phyloP scores from a whole-genome alignment of 495 filamentous ascomycete genomes.

The Xylaria telfairii region DNA sequence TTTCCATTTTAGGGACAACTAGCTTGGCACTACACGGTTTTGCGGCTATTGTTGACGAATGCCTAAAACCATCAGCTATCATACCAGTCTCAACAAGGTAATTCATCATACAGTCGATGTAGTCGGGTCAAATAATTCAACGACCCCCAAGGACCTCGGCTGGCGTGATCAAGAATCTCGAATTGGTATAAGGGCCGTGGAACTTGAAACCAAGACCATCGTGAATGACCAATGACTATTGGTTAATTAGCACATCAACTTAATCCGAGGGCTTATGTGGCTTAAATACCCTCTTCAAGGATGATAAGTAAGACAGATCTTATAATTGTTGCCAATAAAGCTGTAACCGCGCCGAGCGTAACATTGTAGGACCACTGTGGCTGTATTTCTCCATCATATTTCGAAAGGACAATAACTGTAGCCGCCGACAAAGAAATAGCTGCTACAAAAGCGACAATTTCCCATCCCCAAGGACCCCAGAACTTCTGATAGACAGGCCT shows the following conservation, averaged over 20 bases:
- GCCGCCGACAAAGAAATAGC: not conserved
- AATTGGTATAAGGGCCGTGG: not conserved
- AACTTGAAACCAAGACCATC: slow-evolving; percentile 3
- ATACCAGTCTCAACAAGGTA: not conserved
- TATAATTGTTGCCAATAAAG: not conserved
- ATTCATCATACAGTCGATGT: not conserved
- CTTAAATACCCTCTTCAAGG: not conserved
- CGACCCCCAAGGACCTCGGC: not conserved
- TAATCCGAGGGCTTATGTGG: not conserved
- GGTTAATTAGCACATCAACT: not conserved
- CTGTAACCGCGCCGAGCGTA: not conserved
- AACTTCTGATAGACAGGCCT: not conserved
- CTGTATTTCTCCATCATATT: not conserved
- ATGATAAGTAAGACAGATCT: not conserved
- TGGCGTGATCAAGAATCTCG: not conserved
- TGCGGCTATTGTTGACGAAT: not conserved
- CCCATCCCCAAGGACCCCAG: not conserved
- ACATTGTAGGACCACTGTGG: not conserved
- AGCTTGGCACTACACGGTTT: no score
- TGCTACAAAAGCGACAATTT: not conserved
- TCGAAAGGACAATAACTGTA: not conserved
- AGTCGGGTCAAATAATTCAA: not conserved
- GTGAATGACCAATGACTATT: not conserved
- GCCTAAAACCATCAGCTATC: not conserved
- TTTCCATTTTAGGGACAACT: no score